Evolutionary conservation across 2,329 filamentous ascomycete species (phyloP).

Genomic region (Pseudophaeomoniella oleicola): DNA sequence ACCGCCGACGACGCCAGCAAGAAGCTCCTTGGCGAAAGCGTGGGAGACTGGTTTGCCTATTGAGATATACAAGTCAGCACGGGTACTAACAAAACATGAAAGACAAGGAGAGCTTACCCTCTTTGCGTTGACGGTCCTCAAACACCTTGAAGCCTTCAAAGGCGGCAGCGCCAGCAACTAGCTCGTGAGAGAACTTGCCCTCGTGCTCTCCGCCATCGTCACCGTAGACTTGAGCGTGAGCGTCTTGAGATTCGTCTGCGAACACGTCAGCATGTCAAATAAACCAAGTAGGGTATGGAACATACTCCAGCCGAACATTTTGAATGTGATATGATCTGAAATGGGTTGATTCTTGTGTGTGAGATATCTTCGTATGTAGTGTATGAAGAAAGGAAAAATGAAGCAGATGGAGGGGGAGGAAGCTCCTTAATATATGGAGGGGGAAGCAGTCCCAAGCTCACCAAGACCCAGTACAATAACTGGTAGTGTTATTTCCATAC

Average conservation of each 20-base stretch:
- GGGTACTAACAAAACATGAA: background rate
- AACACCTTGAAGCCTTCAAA: constrained; percentile 71
- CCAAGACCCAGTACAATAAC: too few species aligned
- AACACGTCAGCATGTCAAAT: background rate
- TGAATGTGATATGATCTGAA: constrained; percentile 7
- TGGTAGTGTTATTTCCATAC: too few species aligned
- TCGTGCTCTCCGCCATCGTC: constrained; percentile 36
- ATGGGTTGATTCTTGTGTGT: constrained; percentile 3
- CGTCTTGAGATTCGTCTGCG: constrained; percentile 35
- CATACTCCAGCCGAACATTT: constrained; percentile 22
- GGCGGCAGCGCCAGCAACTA: constrained; percentile 59
- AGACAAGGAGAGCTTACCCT: constrained; percentile 35
- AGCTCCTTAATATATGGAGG: background rate
- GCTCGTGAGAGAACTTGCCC: constrained; percentile 55
- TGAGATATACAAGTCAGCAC: constrained; percentile 1
- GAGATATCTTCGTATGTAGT: constrained; percentile 1
- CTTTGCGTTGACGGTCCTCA: constrained; percentile 57
- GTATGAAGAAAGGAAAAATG: background rate
- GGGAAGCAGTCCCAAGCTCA: too few species aligned
- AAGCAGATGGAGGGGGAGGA: background rate
- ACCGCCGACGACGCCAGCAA: constrained; percentile 57
- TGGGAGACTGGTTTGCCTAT: constrained; percentile 57
- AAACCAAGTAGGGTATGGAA: constrained; percentile 1
- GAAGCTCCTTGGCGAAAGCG: constrained; percentile 60
- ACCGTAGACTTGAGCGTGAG: constrained; percentile 41